Conservation (phyloP, 768 basidiomycete species). For the Amanita rubescens region DNA sequence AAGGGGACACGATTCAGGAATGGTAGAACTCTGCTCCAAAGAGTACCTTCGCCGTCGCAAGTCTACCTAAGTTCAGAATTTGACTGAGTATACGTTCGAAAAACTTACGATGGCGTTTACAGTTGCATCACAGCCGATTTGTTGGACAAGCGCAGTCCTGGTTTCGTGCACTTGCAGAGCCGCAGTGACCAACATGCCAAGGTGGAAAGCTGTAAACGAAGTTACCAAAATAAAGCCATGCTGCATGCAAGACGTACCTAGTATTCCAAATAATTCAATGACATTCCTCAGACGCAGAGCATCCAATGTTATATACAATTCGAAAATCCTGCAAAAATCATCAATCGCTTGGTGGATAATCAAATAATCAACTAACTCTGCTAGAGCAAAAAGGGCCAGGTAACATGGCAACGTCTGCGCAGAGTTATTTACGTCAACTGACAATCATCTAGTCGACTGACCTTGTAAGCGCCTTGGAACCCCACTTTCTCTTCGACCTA, state of each 20-base stretch:
- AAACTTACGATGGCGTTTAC: conserved; percentile 32
- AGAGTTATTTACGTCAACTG: not conserved
- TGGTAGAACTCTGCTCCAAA: conserved; percentile 54
- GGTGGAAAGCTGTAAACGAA: conserved; percentile 56
- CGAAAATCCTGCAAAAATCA: conserved; percentile 53
- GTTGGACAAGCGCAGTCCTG: conserved; percentile 44
- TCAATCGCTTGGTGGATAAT: not conserved
- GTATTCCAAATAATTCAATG: conserved; percentile 70
- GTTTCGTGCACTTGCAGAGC: conserved; percentile 77
- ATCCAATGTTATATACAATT: conserved; percentile 74
- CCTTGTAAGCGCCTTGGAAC: conserved; percentile 48
- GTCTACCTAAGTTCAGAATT: conserved; percentile 25
- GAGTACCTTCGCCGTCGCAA: conserved; percentile 40
- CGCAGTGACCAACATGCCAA: conserved; percentile 65
- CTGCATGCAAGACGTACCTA: conserved; percentile 30
- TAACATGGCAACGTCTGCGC: conserved; percentile 66
- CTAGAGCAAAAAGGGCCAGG: conserved; percentile 75
- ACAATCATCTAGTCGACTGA: conserved; percentile 11
- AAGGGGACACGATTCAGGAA: conserved; percentile 70
- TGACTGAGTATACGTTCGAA: not conserved
- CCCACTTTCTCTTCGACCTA: conserved; percentile 49
- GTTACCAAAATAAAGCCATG: not conserved
- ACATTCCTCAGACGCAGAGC: conserved; percentile 74
- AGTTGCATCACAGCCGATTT: conserved; percentile 25
- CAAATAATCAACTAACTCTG: conserved; percentile 46